Percentiles rank a stretch among this genome's conserved stretches.
Evolutionary conservation across 345 rosid species (phyloP).

Genomic region (Hypericum perforatum): DNA sequence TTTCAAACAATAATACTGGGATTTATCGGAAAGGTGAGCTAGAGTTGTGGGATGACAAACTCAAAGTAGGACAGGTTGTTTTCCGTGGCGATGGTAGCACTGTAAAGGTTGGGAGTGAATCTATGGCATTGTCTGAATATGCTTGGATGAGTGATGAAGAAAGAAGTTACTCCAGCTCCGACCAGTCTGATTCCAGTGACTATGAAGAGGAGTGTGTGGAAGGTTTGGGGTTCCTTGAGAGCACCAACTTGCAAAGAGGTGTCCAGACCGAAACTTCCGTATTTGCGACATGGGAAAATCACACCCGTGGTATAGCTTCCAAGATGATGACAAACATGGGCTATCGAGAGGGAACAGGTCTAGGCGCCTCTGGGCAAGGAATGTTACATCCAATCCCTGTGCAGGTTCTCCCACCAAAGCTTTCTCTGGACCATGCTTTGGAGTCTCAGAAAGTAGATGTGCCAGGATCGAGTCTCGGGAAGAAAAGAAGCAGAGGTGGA

Average conservation of each 20-base stretch:
- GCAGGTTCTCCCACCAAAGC: constrained; percentile 73
- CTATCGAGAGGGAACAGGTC: constrained; percentile 87
- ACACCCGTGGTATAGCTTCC: constrained; percentile 88
- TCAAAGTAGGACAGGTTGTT: constrained; percentile 40
- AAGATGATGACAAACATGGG: constrained; percentile 99
- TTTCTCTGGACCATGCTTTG: constrained; percentile 70
- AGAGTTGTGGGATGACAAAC: constrained; percentile 77
- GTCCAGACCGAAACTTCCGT: constrained; percentile 64
- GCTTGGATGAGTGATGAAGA: constrained; percentile 56
- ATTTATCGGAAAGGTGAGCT: constrained; percentile 87
- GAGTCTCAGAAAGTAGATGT: constrained; percentile 36
- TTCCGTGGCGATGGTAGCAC: neutral
- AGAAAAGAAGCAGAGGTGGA: constrained; percentile 82
- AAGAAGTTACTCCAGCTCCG: constrained; percentile 44
- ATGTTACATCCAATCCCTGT: constrained; percentile 72
- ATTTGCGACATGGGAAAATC: constrained; percentile 96
- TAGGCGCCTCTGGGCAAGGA: constrained; percentile 81
- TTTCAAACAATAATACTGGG: constrained; percentile 39
- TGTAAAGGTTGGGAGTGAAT: constrained; percentile 46
- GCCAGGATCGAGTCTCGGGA: constrained; percentile 33
- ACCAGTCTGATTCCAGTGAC: constrained; percentile 48
- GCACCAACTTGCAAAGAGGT: constrained; percentile 44
- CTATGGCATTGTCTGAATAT: constrained; percentile 46
- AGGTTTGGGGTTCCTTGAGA: constrained; percentile 65
- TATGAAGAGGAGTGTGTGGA: constrained; percentile 43